phyloP scores from a whole-genome alignment of 306 rosid genomes.

The Amphicarpaea edgeworthii region DNA sequence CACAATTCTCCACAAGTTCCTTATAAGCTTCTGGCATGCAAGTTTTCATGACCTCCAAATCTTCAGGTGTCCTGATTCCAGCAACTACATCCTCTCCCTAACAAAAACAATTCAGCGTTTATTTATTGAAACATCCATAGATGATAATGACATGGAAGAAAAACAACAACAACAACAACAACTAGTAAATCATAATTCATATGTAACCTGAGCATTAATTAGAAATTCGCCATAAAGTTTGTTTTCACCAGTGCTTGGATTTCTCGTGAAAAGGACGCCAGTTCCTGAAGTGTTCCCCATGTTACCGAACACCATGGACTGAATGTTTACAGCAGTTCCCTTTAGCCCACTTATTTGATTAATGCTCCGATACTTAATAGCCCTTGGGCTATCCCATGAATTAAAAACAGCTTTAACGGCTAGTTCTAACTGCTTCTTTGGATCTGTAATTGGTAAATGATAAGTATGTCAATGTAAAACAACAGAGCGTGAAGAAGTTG shows the following conservation, averaged over 20 bases:
- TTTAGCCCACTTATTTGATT: constrained; percentile 86
- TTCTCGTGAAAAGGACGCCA: constrained; percentile 95
- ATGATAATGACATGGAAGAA: constrained; percentile 29
- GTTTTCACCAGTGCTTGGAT: constrained; percentile 96
- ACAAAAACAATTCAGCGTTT: constrained; percentile 41
- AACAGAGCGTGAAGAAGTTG: no score
- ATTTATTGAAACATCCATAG: constrained; percentile 26
- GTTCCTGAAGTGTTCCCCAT: constrained; percentile 98
- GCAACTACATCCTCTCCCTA: constrained; percentile 99
- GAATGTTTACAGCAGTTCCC: constrained; percentile 98
- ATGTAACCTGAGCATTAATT: constrained; percentile 89
- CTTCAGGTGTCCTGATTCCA: constrained; percentile 96
- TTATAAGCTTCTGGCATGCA: constrained; percentile 93
- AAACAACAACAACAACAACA: constrained; percentile 34
- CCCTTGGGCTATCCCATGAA: constrained; percentile 99
- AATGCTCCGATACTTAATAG: constrained; percentile 85
- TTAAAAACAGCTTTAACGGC: constrained; percentile 92
- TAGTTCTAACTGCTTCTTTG: constrained; percentile 81
- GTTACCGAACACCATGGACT: constrained; percentile 94
- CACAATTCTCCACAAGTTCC: constrained; percentile 91
- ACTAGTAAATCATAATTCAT: constrained; percentile 32
- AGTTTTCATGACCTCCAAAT: constrained; percentile 75
- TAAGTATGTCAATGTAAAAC: no score
- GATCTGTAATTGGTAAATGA: constrained; percentile 66
- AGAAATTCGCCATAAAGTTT: constrained; percentile 97